Evolutionary conservation across 305 asterid species (phyloP).

Genomic region (Solanum chacoense): DNA sequence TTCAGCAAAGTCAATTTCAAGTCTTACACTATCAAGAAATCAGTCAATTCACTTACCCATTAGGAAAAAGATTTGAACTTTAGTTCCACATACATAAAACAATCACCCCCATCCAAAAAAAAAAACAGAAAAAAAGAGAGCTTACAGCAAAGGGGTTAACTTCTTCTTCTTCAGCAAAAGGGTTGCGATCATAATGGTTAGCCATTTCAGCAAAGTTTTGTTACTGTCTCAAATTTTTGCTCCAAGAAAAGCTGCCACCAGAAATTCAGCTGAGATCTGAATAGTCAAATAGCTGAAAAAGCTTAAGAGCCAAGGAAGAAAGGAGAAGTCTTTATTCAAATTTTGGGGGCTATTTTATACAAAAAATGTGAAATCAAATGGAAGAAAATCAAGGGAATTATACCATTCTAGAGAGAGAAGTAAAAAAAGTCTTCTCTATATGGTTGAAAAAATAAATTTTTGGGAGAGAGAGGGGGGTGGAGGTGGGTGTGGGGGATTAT

Average conservation of each 20-base stretch:
- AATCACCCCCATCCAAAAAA: not conserved
- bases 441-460: not conserved
- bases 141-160: conserved; percentile 83
- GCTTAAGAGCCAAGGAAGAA: not conserved
- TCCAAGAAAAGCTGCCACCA: not conserved
- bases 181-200: conserved; percentile 72
- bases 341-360: not conserved
- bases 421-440: not conserved
- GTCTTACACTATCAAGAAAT: not conserved
- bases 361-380: not conserved
- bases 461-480: not conserved
- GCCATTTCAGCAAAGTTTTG: conserved; percentile 34
- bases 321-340: not conserved
- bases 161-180: conserved; percentile 81
- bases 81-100: not conserved
- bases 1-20: not conserved
- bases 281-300: not conserved
- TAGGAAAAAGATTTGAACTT: not conserved
- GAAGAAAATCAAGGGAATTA: not conserved
- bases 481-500: not conserved
- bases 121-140: not conserved
- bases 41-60: not conserved
- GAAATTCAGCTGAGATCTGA: conserved; percentile 1
- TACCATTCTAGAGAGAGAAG: not conserved
- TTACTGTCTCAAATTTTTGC: not conserved